Conservation (phyloP, 2,329 filamentous ascomycete genomes). For the Botrytis squamosa region DNA sequence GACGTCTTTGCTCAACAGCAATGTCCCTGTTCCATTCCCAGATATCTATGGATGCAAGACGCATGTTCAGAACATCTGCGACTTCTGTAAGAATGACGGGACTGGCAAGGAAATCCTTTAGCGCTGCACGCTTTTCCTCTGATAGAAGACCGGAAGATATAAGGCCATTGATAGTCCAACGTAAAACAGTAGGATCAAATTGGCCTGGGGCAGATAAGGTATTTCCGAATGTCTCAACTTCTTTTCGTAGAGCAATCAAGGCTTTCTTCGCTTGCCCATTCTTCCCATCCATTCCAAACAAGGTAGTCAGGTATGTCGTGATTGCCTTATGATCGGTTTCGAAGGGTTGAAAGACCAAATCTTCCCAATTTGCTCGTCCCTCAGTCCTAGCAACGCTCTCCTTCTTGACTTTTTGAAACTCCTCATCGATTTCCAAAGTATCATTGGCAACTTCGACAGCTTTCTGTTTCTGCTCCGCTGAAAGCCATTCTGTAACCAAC, state of each 20-base stretch:
- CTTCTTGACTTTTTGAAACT: conserved; percentile 42
- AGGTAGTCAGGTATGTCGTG: conserved; percentile 48
- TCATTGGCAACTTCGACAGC: background rate
- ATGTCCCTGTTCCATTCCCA: conserved; percentile 53
- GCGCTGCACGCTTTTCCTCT: conserved; percentile 49
- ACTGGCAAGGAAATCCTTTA: conserved; percentile 52
- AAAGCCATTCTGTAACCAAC: conserved; percentile 55
- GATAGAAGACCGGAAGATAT: conserved; percentile 51
- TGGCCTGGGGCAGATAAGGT: conserved; percentile 33
- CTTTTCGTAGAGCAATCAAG: conserved; percentile 44
- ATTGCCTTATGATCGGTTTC: conserved; percentile 49
- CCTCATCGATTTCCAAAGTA: background rate
- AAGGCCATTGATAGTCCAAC: conserved; percentile 49
- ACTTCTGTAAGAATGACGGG: conserved; percentile 52
- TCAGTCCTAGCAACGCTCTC: conserved; percentile 41
- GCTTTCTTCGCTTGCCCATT: conserved; percentile 44
- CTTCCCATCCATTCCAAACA: conserved; percentile 45
- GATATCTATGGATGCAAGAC: conserved; percentile 49
- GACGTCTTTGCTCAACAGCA: conserved; percentile 50
- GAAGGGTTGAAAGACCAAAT: conserved; percentile 51
- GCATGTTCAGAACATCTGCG: conserved; percentile 57
- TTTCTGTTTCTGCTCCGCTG: conserved; percentile 31
- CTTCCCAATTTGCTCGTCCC: conserved; percentile 54
- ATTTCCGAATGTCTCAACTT: conserved; percentile 42
- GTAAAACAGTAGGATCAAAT: conserved; percentile 45